These are phyloP conservation scores for Aspergillus heteromorphus DNA, from an alignment of 495 filamentous ascomycete genomes.

Conservation along the genomic window DNA sequence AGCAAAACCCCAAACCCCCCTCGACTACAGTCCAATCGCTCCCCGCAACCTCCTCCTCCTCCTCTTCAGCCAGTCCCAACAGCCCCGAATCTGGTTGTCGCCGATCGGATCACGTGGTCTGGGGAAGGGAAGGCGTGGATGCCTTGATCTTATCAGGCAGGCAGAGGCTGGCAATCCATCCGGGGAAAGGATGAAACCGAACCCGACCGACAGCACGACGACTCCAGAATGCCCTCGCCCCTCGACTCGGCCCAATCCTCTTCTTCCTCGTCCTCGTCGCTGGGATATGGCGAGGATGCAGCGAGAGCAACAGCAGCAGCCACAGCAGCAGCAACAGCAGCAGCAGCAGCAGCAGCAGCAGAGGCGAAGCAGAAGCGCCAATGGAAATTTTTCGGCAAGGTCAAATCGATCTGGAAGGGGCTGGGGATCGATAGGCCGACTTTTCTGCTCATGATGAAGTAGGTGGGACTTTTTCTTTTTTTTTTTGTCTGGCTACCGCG, in stretches of 20 bases:
- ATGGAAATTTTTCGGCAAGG: conserved; percentile 4
- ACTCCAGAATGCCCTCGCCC: background rate
- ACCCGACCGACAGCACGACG: too few species aligned
- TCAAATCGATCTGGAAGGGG: conserved; percentile 40
- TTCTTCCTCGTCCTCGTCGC: background rate
- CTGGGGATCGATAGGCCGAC: conserved; percentile 51
- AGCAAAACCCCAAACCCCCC: too few species aligned
- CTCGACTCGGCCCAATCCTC: background rate
- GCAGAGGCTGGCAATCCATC: background rate
- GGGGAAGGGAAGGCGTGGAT: background rate
- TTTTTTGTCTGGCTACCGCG: too few species aligned
- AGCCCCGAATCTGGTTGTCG: background rate
- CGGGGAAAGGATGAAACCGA: too few species aligned
- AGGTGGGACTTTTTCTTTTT: conserved; percentile 15
- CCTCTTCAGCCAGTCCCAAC: too few species aligned
- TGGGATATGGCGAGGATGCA: conserved; percentile 6
- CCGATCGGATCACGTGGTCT: background rate
- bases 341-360: too few species aligned
- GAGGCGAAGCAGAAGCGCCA: conserved; percentile 10
- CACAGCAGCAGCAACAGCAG: too few species aligned
- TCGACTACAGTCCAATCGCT: background rate
- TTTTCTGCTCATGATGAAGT: conserved; percentile 30
- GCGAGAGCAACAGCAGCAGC: too few species aligned
- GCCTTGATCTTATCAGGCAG: background rate
- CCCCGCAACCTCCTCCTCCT: background rate